Evolutionary conservation across 176 grass and related monocot species (phyloP), one percentile per base, ranked within the genome.

Genomic region (Hordeum marinum): DNA sequence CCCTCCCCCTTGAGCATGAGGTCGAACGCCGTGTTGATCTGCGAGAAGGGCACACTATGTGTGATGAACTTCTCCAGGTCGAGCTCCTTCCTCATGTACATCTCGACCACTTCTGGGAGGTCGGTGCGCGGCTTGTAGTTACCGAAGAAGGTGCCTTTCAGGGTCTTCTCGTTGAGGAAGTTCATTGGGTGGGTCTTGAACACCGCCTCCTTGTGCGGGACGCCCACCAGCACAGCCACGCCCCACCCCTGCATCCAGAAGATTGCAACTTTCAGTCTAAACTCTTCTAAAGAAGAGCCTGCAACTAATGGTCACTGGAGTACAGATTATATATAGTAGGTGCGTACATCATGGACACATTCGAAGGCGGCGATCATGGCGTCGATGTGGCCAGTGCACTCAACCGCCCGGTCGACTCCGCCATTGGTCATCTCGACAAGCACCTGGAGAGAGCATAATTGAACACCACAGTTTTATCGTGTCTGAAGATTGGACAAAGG

Each of bases 61-160:
- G 94, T 97, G 73, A 97, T 97, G 84, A 97, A 97, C 74, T 94
- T 97, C 88, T 97, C 94, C 69, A 94, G 18, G 41, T 94, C 94
- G 15, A 97, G 68, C 83, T 94, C 88, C 72, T 75, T 75, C 14
- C 42, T 75, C 72, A 75, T 75, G 72, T 75, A 75, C 72, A 75
- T 75, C 25, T 75, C 72, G 4, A 52, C 72, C 0, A 75, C 72
- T 14, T 50, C 25, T 2, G 72, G 72, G 4, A 75, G 72, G 43
- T 32, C 43, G 3, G 72, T 75, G 72, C 72, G 72, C 4, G 72
- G 72, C 72, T 75, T 75, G 72, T 75, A 97, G 81, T 97, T 90
- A 8, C 94, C 94, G 15, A 88, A 97, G 85, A 97, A 97, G 58
- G 94, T 97, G 2, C 94, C 94, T 80, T 97, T 97, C 6, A 97